Evolutionary conservation across 805 yeast species (phyloP).

Genomic region (Suhomyces tanzawaensis): DNA sequence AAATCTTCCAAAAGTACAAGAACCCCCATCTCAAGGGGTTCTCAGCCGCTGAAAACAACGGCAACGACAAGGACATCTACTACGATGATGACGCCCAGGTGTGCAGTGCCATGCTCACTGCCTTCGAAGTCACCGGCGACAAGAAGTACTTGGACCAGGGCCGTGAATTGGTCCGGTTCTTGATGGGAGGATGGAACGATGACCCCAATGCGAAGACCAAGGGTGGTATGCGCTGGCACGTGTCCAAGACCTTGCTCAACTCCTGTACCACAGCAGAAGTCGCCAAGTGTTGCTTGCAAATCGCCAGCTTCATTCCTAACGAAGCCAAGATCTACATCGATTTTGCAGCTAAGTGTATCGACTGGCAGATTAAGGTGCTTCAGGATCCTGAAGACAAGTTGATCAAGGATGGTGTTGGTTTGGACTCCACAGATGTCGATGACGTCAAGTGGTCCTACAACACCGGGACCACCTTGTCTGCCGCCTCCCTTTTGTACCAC

Average conservation of each 20-base stretch:
- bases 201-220: constrained; percentile 39
- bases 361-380: constrained; percentile 53
- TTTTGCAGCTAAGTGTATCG: constrained; percentile 59
- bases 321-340: constrained; percentile 47
- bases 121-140: constrained; percentile 66
- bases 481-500: constrained; percentile 48
- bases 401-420: constrained; percentile 60
- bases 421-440: constrained; percentile 41
- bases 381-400: constrained; percentile 55
- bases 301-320: constrained; percentile 51
- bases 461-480: constrained; percentile 62
- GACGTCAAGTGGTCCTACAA: constrained; percentile 65
- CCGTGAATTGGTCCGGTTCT: constrained; percentile 54
- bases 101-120: constrained; percentile 60
- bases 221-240: constrained; percentile 72
- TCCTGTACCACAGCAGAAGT: constrained; percentile 68
- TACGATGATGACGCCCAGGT: constrained; percentile 78
- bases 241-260: constrained; percentile 55
- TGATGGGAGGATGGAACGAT: constrained; percentile 63
- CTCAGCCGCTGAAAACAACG: constrained; percentile 61
- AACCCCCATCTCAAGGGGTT: constrained; percentile 52
- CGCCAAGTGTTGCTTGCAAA: constrained; percentile 59
- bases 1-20: constrained; percentile 50
- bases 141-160: constrained; percentile 52
- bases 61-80: constrained; percentile 62